Percentiles rank a stretch among this genome's conserved stretches.
Evolutionary conservation across 2,329 filamentous ascomycete genomes (phyloP).

Genomic region (Fusarium tupiense): DNA sequence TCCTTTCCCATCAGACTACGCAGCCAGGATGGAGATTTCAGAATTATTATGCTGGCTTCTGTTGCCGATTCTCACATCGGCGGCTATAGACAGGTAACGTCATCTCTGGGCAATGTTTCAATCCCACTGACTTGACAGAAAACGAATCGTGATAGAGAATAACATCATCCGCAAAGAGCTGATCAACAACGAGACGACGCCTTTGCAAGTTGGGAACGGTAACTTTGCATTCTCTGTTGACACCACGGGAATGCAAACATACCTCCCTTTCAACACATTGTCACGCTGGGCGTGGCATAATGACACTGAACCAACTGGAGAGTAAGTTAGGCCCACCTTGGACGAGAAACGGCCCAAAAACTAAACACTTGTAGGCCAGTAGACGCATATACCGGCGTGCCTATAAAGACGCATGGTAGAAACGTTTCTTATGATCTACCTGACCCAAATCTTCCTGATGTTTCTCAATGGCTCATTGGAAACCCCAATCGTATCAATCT

Average conservation of each 20-base stretch:
- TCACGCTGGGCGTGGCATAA: constrained; percentile 62
- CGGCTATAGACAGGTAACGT: constrained; percentile 7
- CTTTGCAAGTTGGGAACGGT: constrained; percentile 61
- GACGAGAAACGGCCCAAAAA: too few species aligned
- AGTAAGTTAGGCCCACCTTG: not conserved
- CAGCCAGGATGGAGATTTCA: not conserved
- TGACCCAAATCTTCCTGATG: constrained; percentile 47
- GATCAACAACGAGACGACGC: constrained; percentile 53
- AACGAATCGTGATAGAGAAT: constrained; percentile 34
- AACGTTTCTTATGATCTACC: constrained; percentile 52
- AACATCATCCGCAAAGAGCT: constrained; percentile 38
- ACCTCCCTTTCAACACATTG: constrained; percentile 57
- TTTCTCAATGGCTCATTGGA: constrained; percentile 63
- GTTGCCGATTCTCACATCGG: not conserved
- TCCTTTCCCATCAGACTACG: not conserved
- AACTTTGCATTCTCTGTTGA: constrained; percentile 61
- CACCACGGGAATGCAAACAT: constrained; percentile 56
- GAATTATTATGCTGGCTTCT: not conserved
- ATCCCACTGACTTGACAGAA: constrained; percentile 5
- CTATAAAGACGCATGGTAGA: constrained; percentile 48
- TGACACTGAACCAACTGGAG: constrained; percentile 54
- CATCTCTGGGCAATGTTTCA: not conserved
- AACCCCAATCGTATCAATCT: constrained; percentile 58
- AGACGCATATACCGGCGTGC: constrained; percentile 48
- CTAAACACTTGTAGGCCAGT: not conserved